Percentiles rank a stretch among this genome's conserved stretches.
Conservation (phyloP, 768 basidiomycete species). For the Tricholoma terreum region DNA sequence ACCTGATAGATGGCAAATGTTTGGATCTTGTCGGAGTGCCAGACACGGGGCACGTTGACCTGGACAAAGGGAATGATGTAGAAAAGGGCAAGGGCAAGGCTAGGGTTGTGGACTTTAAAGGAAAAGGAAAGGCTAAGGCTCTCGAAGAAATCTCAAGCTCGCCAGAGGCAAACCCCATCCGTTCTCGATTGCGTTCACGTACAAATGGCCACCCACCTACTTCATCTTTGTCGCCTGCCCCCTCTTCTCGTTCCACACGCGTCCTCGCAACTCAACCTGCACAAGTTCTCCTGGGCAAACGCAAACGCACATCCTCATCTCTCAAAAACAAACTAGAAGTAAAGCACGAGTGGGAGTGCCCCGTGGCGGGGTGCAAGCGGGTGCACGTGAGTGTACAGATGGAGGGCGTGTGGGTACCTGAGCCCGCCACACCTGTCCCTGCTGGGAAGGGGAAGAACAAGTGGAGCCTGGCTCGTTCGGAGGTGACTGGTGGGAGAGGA, state of each 20-base stretch:
- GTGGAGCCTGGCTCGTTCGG: slow-evolving; percentile 22
- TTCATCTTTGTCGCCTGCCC: neutral
- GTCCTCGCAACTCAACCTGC: slow-evolving; percentile 4
- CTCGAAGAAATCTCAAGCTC: slow-evolving; percentile 9
- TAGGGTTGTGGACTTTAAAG: slow-evolving; percentile 18
- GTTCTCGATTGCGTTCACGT: slow-evolving; percentile 57
- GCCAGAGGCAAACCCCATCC: slow-evolving; percentile 38
- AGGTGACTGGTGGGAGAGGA: slow-evolving; percentile 28
- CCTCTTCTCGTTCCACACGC: slow-evolving; percentile 5
- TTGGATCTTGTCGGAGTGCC: slow-evolving; percentile 50
- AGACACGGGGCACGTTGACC: slow-evolving; percentile 4
- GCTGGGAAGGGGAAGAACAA: slow-evolving; percentile 14
- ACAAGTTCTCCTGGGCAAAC: slow-evolving; percentile 12
- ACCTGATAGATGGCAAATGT: slow-evolving; percentile 78
- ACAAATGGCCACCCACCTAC: neutral
- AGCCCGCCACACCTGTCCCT: slow-evolving; percentile 19
- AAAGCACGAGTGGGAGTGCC: slow-evolving; percentile 60
- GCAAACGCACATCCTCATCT: slow-evolving; percentile 15
- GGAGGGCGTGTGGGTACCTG: slow-evolving; percentile 59
- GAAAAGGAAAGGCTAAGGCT: slow-evolving; percentile 38
- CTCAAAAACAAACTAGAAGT: slow-evolving; percentile 42
- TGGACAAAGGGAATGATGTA: slow-evolving; percentile 2
- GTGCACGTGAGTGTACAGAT: slow-evolving; percentile 57
- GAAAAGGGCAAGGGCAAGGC: slow-evolving; percentile 8
- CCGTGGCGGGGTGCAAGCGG: slow-evolving; percentile 53